phyloP scores from a whole-genome alignment of 129 eudicot genomes.

The Artemisia argyi region DNA sequence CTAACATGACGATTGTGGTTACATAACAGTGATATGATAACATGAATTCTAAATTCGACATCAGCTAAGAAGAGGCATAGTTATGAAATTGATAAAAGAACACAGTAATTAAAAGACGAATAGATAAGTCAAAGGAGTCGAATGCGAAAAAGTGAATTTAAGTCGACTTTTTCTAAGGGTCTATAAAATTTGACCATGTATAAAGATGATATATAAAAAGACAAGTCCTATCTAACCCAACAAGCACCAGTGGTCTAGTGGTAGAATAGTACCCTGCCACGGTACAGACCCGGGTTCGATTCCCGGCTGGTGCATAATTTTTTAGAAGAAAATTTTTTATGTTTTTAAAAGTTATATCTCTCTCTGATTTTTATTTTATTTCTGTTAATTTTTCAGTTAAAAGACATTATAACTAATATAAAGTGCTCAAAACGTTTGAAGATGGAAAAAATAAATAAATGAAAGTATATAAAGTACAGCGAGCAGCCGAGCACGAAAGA shows the following conservation, averaged over 20 bases:
- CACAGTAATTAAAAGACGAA: too few species aligned
- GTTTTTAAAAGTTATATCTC: background rate
- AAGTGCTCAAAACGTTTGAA: background rate
- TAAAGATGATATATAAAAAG: too few species aligned
- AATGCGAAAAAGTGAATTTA: too few species aligned
- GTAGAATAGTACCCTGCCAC: slow-evolving; percentile 36
- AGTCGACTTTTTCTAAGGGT: too few species aligned
- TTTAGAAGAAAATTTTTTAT: background rate
- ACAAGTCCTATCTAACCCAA: too few species aligned
- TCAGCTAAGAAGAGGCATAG: too few species aligned
- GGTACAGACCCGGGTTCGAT: slow-evolving; percentile 96
- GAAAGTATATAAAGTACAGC: background rate
- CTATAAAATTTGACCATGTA: too few species aligned
- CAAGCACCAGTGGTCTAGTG: slow-evolving; percentile 77
- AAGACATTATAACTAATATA: background rate
- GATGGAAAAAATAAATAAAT: background rate
- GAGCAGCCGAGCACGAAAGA: slow-evolving; percentile 2
- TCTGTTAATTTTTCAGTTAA: background rate
- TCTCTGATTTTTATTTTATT: background rate
- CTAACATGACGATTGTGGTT: too few species aligned
- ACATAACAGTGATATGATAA: too few species aligned
- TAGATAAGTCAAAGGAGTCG: too few species aligned
- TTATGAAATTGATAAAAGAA: too few species aligned
- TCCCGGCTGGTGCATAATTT: slow-evolving; percentile 85
- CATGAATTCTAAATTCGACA: too few species aligned